Conservation (phyloP, 2,329 filamentous ascomycete species). For the Colletotrichum tamarilloi region DNA sequence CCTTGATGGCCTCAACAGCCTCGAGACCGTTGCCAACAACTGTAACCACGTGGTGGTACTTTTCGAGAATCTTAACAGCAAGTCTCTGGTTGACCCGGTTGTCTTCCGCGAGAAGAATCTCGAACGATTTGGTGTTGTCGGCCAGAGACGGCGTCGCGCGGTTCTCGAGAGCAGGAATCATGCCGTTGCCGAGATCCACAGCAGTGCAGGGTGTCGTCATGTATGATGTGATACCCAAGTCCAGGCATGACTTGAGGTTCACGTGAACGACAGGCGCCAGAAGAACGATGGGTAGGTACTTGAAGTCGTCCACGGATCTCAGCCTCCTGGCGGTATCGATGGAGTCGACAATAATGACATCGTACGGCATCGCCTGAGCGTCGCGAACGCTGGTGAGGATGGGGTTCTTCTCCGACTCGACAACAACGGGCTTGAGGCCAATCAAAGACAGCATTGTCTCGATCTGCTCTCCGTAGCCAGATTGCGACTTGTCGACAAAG, state of each 20-base stretch:
- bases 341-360: slow-evolving; percentile 95
- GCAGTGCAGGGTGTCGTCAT: slow-evolving; percentile 97
- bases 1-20: slow-evolving; percentile 91
- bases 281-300: slow-evolving; percentile 96
- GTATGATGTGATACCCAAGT: slow-evolving; percentile 97
- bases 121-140: slow-evolving; percentile 94
- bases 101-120: slow-evolving; percentile 95
- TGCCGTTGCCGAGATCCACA: slow-evolving; percentile 94
- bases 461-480: slow-evolving; percentile 80
- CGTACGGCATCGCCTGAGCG: slow-evolving; percentile 77
- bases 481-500: slow-evolving; percentile 92
- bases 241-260: slow-evolving; percentile 90
- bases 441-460: slow-evolving; percentile 81
- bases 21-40: slow-evolving; percentile 96
- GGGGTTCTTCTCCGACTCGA: slow-evolving; percentile 80
- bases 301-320: slow-evolving; percentile 92
- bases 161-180: slow-evolving; percentile 95
- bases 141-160: slow-evolving; percentile 90
- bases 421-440: slow-evolving; percentile 83
- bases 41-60: slow-evolving; percentile 92
- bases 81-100: slow-evolving; percentile 97
- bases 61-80: slow-evolving; percentile 96
- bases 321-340: slow-evolving; percentile 89
- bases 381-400: slow-evolving; percentile 64
- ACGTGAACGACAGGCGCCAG: slow-evolving; percentile 90